A percentile compares a stretch with the other conserved stretches of the same genome.
Evolutionary conservation across 805 yeast species (phyloP).

Genomic region (Nakazawaea populi): DNA sequence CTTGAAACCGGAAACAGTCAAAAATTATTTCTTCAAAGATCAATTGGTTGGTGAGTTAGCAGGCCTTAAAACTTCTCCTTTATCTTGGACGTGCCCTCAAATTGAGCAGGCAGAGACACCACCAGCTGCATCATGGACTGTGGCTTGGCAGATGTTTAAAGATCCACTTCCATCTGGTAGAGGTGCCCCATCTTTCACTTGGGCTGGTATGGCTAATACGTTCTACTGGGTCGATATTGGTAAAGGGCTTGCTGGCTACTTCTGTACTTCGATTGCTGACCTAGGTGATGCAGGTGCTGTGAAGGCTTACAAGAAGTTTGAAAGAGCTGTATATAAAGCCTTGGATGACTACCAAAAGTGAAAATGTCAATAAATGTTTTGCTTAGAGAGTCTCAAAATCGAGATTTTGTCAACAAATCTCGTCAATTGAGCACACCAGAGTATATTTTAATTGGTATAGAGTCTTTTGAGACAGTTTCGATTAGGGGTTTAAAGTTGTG

Average conservation of each 20-base stretch:
- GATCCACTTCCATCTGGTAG: slow-evolving; percentile 28
- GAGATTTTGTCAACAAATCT: too few relatives aligned
- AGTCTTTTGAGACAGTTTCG: too few relatives aligned
- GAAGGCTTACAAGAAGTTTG: neutral
- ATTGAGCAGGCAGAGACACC: slow-evolving; percentile 13
- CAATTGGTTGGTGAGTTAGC: slow-evolving; percentile 24
- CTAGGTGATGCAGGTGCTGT: neutral
- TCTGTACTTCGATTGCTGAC: slow-evolving; percentile 8
- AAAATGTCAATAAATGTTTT: too few relatives aligned
- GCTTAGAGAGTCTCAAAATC: too few relatives aligned
- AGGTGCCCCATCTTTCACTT: slow-evolving; percentile 27
- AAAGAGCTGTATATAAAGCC: neutral
- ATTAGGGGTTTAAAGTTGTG: too few relatives aligned
- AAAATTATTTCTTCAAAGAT: slow-evolving; percentile 24
- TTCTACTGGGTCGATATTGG: slow-evolving; percentile 36
- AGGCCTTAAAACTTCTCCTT: slow-evolving; percentile 17
- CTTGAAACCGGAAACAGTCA: slow-evolving; percentile 26
- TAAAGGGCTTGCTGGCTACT: slow-evolving; percentile 32
- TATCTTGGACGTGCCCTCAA: slow-evolving; percentile 13
- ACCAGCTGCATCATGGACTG: slow-evolving; percentile 27
- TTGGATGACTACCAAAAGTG: neutral
- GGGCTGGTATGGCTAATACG: slow-evolving; percentile 36
- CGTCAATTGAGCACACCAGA: too few relatives aligned
- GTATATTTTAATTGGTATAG: too few relatives aligned
- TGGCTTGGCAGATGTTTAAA: slow-evolving; percentile 23